Conservation (phyloP, 805 yeast genomes). For the Candida maltosa region DNA sequence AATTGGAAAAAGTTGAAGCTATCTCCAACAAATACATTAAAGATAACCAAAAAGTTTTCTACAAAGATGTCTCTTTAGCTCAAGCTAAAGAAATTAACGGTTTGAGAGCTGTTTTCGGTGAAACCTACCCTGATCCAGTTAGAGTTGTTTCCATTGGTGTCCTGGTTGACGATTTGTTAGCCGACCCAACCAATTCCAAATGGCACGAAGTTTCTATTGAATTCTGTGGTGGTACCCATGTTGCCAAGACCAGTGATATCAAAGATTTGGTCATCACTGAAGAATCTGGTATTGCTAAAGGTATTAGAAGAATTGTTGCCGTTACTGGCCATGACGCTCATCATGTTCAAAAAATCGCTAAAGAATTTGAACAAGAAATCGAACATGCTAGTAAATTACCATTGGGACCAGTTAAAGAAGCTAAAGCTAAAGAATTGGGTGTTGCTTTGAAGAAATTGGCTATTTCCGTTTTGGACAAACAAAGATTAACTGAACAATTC, state of each 20-base stretch:
- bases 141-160: slow-evolving; percentile 96
- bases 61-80: slow-evolving; percentile 76
- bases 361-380: slow-evolving; percentile 62
- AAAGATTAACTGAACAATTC: slow-evolving; percentile 70
- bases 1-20: slow-evolving; percentile 71
- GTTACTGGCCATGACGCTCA: slow-evolving; percentile 90
- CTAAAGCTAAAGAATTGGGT: slow-evolving; percentile 76
- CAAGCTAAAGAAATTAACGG: slow-evolving; percentile 75
- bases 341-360: slow-evolving; percentile 83
- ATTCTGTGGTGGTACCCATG: slow-evolving; percentile 99
- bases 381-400: slow-evolving; percentile 59
- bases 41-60: slow-evolving; percentile 67
- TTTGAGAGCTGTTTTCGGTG: slow-evolving; percentile 97
- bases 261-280: slow-evolving; percentile 86
- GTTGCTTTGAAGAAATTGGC: slow-evolving; percentile 78
- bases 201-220: slow-evolving; percentile 85
- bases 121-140: slow-evolving; percentile 98
- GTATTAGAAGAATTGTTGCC: slow-evolving; percentile 96
- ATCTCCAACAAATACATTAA: slow-evolving; percentile 71
- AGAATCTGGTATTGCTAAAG: slow-evolving; percentile 98
- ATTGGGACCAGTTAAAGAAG: slow-evolving; percentile 77
- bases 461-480: slow-evolving; percentile 79
- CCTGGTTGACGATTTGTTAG: slow-evolving; percentile 76
- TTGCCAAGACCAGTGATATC: slow-evolving; percentile 86
- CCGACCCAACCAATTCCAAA: slow-evolving; percentile 64